A percentile compares a stretch with the other conserved stretches of the same genome.
Evolutionary conservation across 345 rosid genomes (phyloP).

Genomic region (Passiflora organensis): DNA sequence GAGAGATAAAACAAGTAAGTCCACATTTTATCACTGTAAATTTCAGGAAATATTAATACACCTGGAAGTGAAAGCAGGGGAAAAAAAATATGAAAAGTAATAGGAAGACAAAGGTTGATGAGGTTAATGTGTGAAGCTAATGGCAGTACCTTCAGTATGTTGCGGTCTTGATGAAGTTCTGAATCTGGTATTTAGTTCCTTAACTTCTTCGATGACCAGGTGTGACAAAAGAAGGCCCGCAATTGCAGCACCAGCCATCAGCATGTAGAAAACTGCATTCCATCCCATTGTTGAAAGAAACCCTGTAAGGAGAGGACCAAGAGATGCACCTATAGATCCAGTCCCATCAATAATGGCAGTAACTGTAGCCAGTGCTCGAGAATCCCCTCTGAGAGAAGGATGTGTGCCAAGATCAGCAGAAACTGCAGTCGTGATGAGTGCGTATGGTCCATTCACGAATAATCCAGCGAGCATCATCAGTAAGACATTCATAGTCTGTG

Average conservation of each 20-base stretch:
- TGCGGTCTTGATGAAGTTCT: conserved; percentile 14
- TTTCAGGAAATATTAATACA: too few relatives aligned
- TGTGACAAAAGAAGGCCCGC: conserved; percentile 76
- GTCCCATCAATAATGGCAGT: conserved; percentile 95
- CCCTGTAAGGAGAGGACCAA: conserved; percentile 89
- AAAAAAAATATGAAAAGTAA: too few relatives aligned
- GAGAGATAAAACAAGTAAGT: too few relatives aligned
- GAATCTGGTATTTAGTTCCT: conserved; percentile 26
- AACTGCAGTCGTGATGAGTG: conserved; percentile 94
- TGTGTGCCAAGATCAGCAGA: conserved; percentile 96
- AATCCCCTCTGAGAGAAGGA: conserved; percentile 74
- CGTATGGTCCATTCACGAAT: conserved; percentile 88
- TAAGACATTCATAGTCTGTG: conserved; percentile 47
- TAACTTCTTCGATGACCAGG: conserved; percentile 46
- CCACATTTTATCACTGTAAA: too few relatives aligned
- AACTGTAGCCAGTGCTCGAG: conserved; percentile 89
- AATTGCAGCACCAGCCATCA: conserved; percentile 58
- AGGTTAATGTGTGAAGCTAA: not conserved
- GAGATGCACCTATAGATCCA: conserved; percentile 89
- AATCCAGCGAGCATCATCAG: conserved; percentile 91
- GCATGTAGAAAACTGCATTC: conserved; percentile 71
- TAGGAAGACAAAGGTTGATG: too few relatives aligned
- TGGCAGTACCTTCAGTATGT: conserved; percentile 45
- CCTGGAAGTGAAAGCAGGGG: too few relatives aligned
- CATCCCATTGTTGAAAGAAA: conserved; percentile 74